These are phyloP conservation scores for Malus sylvestris DNA, from an alignment of 306 rosid genomes.

Conservation along the genomic window DNA sequence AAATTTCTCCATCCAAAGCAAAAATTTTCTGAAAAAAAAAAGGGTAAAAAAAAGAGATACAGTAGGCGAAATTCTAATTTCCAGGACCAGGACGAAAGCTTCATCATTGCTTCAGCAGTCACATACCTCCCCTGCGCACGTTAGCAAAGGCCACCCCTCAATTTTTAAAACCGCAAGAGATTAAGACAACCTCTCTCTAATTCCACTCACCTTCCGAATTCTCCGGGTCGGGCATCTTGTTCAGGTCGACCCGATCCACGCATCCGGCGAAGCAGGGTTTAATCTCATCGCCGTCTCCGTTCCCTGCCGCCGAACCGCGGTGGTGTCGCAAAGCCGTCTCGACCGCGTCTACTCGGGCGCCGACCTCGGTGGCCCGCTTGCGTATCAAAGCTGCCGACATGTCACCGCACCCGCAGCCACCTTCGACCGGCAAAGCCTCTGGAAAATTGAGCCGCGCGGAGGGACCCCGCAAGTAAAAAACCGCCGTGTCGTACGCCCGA, in stretches of 20 bases:
- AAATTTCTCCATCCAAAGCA: constrained; percentile 47
- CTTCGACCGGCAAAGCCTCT: constrained; percentile 38
- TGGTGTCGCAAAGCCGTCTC: constrained; percentile 47
- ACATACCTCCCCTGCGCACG: constrained; percentile 33
- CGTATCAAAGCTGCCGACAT: constrained; percentile 85
- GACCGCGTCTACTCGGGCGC: constrained; percentile 82
- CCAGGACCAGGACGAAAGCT: constrained; percentile 39
- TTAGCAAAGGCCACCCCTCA: constrained; percentile 21
- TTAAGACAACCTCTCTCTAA: background rate
- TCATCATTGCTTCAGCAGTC: constrained; percentile 74
- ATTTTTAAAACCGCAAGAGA: background rate
- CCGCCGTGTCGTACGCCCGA: constrained; percentile 94
- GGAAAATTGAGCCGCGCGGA: constrained; percentile 91
- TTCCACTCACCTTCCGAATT: constrained; percentile 52
- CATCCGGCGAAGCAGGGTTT: constrained; percentile 28
- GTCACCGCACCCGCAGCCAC: constrained; percentile 23
- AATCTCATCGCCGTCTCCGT: constrained; percentile 14
- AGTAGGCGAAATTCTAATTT: constrained; percentile 5
- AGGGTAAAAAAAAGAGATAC: background rate
- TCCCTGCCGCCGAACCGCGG: background rate
- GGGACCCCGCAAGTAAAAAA: constrained; percentile 78
- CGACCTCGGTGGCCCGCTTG: constrained; percentile 89
- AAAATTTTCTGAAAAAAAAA: background rate
- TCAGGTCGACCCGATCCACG: constrained; percentile 65
- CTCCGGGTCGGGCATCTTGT: constrained; percentile 86